phyloP scores from a whole-genome alignment of 2,329 filamentous ascomycete species.

The Fusarium circinatum region DNA sequence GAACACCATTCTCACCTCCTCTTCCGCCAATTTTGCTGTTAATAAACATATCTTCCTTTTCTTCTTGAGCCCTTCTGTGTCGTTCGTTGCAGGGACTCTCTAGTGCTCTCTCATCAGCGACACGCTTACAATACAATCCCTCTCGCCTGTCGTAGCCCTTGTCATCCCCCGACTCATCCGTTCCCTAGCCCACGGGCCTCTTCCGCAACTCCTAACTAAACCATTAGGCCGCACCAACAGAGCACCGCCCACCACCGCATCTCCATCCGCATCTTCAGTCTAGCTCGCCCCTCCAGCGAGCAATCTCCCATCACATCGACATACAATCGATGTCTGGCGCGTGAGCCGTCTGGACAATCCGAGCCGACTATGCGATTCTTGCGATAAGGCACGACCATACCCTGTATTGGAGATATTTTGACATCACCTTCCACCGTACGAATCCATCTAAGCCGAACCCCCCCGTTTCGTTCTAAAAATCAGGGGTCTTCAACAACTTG shows the following conservation, averaged over 20 bases:
- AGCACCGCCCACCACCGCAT: constrained; percentile 29
- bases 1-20: constrained; percentile 31
- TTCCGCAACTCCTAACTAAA: constrained; percentile 36
- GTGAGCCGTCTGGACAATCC: constrained; percentile 40
- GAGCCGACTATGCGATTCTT: constrained; percentile 48
- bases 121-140: background rate
- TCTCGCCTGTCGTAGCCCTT: constrained; percentile 6
- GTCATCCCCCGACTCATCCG: constrained; percentile 31
- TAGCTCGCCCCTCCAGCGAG: constrained; percentile 42
- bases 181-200: constrained; percentile 33
- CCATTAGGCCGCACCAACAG: constrained; percentile 31
- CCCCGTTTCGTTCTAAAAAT: constrained; percentile 28
- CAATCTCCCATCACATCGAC: constrained; percentile 39
- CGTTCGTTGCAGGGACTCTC: background rate
- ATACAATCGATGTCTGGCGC: constrained; percentile 44
- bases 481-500: constrained; percentile 40
- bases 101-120: background rate
- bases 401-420: constrained; percentile 40
- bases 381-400: constrained; percentile 39
- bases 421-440: constrained; percentile 19
- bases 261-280: constrained; percentile 34
- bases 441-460: constrained; percentile 17
- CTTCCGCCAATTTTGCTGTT: constrained; percentile 17
- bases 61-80: background rate
- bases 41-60: background rate